Base-by-base conservation (phyloP, 768 basidiomycete genomes). In the Favolaschia claudopus region DNA sequence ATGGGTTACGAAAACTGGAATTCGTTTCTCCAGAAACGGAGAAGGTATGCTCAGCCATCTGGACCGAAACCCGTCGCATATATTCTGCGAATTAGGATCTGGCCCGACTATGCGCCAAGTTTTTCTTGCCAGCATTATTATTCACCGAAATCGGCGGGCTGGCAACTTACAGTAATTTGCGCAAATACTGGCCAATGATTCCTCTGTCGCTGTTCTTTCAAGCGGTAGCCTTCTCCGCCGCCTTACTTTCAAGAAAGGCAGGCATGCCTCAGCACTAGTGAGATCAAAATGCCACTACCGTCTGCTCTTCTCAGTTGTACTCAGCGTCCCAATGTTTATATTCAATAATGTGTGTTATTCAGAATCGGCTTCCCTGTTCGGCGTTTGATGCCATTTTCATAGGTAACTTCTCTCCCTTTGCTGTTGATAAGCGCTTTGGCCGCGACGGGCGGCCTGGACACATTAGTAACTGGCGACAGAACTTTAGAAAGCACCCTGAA, bases 371-470 rank as follows among this genome's bases (percentile, higher is more conserved):
- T n/a, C 8, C 2, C 15, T 8, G 10, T 24, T 13, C n/a, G 2
- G 20, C n/a, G n/a, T 7, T 33, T 54, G 29, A 52, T 37, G 19
- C 28, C 14, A 32, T 34, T 43, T 51, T 38, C 5, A 3, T 32
- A 64, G 63, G 63, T 64, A 19, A 64, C 63, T 28, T 64, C 63
- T 9, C 58, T 64, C 31, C 63, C 63, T 42, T 40, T 64, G 12
- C 58, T 64, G 14, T n/a, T 64, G 13, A 50, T 64, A 19, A 49
- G 45, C 28, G 49, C 63, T 5, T 40, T 64, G 33, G 63, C 58
- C 3, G 55, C 58, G 5, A 57, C 63, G 14, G 63, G 63, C 5
- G 58, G 58, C 17, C 40, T 64, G 4, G 55, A 64, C 36, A 31
- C 38, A 3, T 32, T 64, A 14, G 45, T 64, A 15, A 60, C 58